These are phyloP conservation scores for Aschersonia sp. DNA, from an alignment of 2,329 filamentous ascomycete genomes.

Conservation along the genomic window DNA sequence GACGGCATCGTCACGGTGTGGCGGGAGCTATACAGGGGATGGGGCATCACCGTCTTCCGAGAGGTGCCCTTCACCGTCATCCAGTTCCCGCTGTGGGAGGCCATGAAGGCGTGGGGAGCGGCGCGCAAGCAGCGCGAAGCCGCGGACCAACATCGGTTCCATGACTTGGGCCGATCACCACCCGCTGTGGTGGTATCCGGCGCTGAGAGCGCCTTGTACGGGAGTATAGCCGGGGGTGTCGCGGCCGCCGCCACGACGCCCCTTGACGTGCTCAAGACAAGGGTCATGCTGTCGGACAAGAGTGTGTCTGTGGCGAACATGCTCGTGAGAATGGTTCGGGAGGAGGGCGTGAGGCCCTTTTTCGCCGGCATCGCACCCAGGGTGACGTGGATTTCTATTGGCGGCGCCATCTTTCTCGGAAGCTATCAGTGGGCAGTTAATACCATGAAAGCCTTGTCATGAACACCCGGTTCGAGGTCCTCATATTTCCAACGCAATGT, in stretches of 20 bases:
- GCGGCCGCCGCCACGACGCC: slow-evolving; percentile 85
- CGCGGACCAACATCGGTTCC: no score
- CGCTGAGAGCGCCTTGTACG: slow-evolving; percentile 70
- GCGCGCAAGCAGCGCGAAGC: slow-evolving; percentile 8
- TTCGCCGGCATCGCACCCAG: slow-evolving; percentile 68
- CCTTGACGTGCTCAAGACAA: slow-evolving; percentile 89
- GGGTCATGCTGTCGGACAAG: slow-evolving; percentile 78
- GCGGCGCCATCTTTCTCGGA: slow-evolving; percentile 86
- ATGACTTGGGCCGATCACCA: no score
- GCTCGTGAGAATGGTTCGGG: slow-evolving; percentile 46
- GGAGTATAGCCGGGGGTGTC: slow-evolving; percentile 68
- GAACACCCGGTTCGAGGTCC: neutral
- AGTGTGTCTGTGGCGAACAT: slow-evolving; percentile 44
- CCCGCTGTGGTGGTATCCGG: slow-evolving; percentile 39
- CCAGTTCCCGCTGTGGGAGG: slow-evolving; percentile 96
- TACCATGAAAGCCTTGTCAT: slow-evolving; percentile 29
- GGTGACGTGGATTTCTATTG: slow-evolving; percentile 87
- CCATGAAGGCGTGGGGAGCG: slow-evolving; percentile 56
- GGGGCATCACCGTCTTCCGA: slow-evolving; percentile 80
- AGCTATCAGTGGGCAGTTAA: slow-evolving; percentile 87
- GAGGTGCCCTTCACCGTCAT: slow-evolving; percentile 97
- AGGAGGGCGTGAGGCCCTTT: slow-evolving; percentile 53
- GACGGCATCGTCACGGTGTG: slow-evolving; percentile 46
- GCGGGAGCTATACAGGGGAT: slow-evolving; percentile 80
- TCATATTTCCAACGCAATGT: neutral